A percentile compares a stretch with the other conserved stretches of the same genome.
Conservation (phyloP, 148 eudicot genomes). For the Cornus florida region DNA sequence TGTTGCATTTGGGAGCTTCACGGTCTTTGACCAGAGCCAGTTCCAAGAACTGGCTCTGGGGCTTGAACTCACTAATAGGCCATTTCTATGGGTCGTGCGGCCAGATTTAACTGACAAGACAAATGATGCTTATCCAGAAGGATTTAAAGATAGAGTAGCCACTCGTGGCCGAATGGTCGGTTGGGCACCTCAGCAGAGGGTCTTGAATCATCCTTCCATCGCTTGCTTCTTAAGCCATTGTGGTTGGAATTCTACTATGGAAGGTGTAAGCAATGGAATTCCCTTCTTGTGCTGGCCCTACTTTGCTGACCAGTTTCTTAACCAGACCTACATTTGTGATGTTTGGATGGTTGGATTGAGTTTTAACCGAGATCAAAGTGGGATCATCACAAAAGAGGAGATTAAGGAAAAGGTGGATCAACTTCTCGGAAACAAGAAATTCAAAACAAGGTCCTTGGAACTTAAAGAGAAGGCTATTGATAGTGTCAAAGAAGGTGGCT, state of each 20-base stretch:
- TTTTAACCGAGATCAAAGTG: slow-evolving; percentile 23
- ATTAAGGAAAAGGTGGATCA: slow-evolving; percentile 27
- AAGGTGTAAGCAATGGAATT: slow-evolving; percentile 7
- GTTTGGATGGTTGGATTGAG: slow-evolving; percentile 43
- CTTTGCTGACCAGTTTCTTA: slow-evolving; percentile 14
- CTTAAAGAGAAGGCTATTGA: slow-evolving; percentile 13
- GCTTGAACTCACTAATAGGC: slow-evolving; percentile 37
- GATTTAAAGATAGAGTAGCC: slow-evolving; percentile 29
- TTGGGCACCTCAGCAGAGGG: slow-evolving; percentile 37
- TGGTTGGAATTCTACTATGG: slow-evolving; percentile 13
- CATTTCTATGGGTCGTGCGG: slow-evolving; percentile 52
- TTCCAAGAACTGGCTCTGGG: slow-evolving; percentile 49
- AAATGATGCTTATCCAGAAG: slow-evolving; percentile 20
- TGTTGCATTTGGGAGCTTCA: slow-evolving; percentile 32
- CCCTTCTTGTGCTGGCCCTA: slow-evolving; percentile 9
- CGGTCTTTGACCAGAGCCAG: slow-evolving; percentile 27
- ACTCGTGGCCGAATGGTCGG: slow-evolving; percentile 31
- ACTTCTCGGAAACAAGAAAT: slow-evolving; percentile 15
- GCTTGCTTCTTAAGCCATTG: not conserved
- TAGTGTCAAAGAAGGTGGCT: slow-evolving; percentile 29
- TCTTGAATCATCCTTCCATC: not conserved
- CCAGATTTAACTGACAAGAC: slow-evolving; percentile 20
- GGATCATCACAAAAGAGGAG: slow-evolving; percentile 23
- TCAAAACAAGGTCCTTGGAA: slow-evolving; percentile 23
- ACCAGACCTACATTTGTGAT: slow-evolving; percentile 26